These are phyloP conservation scores for Blastomyces parvus DNA, from an alignment of 2,329 filamentous ascomycete species.

Conservation along the genomic window DNA sequence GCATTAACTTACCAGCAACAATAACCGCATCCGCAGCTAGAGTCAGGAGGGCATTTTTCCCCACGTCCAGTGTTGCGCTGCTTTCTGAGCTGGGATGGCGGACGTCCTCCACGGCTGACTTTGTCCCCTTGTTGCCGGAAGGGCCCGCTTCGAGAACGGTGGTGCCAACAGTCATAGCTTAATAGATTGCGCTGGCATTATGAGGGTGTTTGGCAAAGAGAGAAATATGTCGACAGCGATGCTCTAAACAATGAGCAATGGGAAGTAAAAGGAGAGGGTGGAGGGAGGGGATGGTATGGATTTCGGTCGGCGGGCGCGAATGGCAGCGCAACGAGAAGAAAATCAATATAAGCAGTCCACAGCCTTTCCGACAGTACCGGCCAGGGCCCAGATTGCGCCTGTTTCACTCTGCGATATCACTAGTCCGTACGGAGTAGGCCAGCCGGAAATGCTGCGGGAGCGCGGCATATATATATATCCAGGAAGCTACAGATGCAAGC, in stretches of 20 bases:
- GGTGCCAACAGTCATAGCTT: conserved; percentile 8
- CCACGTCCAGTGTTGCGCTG: conserved; percentile 44
- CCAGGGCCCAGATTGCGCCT: not conserved
- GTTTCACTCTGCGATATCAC: not conserved
- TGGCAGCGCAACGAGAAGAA: not conserved
- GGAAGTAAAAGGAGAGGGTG: not conserved
- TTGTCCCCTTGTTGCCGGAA: conserved; percentile 69
- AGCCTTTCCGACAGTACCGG: not conserved
- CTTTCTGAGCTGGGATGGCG: conserved; percentile 11
- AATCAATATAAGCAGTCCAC: not conserved
- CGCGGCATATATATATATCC: not conserved
- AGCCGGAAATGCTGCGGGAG: not conserved
- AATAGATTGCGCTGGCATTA: conserved; percentile 1
- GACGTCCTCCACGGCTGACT: not conserved
- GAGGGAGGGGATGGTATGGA: not conserved
- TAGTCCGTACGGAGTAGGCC: not conserved
- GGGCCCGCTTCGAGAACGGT: conserved; percentile 3
- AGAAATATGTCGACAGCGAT: not conserved
- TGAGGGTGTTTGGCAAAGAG: not conserved
- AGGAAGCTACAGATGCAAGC: not conserved
- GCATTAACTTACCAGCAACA: conserved; percentile 42
- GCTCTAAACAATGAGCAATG: not conserved
- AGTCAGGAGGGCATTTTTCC: conserved; percentile 50
- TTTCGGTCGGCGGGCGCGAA: not conserved
- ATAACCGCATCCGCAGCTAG: conserved; percentile 52